Percentiles rank a stretch among this genome's conserved stretches.
phyloP scores from a whole-genome alignment of 2,329 filamentous ascomycete species.

The Diaporthe sp. region DNA sequence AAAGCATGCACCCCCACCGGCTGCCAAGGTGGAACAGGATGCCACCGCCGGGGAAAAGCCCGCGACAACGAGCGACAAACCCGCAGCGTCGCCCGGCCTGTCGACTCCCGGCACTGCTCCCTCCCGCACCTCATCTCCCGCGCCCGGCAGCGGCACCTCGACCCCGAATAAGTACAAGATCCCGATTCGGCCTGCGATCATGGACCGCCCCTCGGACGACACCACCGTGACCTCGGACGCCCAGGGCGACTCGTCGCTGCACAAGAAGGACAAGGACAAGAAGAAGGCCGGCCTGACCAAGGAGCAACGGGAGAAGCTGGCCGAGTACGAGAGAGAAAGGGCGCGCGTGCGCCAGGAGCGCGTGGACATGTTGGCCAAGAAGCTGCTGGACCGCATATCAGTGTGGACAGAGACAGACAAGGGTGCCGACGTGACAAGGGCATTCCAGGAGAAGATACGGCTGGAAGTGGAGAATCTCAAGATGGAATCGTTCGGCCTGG shows the following conservation, averaged over 20 bases:
- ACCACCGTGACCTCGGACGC: conserved; percentile 74
- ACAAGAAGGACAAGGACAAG: conserved; percentile 68
- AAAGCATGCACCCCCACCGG: conserved; percentile 50
- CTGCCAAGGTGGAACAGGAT: conserved; percentile 57
- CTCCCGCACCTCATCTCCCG: conserved; percentile 58
- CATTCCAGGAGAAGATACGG: conserved; percentile 94
- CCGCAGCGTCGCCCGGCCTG: conserved; percentile 50
- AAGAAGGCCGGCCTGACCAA: conserved; percentile 89
- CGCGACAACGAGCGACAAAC: conserved; percentile 41
- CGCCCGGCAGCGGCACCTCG: conserved; percentile 54
- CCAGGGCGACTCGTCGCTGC: conserved; percentile 78
- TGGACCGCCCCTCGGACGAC: conserved; percentile 86
- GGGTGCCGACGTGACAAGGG: conserved; percentile 82
- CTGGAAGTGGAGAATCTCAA: conserved; percentile 98
- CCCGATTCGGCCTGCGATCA: conserved; percentile 86
- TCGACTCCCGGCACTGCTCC: conserved; percentile 56
- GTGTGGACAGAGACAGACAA: conserved; percentile 99
- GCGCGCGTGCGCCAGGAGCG: conserved; percentile 86
- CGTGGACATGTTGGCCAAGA: conserved; percentile 84
- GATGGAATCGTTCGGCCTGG: conserved; percentile 98
- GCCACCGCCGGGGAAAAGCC: conserved; percentile 38
- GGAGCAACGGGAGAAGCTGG: conserved; percentile 93
- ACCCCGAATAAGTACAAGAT: conserved; percentile 65
- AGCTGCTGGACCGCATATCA: conserved; percentile 89
- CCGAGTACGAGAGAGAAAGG: conserved; percentile 89